A percentile compares a stretch with the other conserved stretches of the same genome.
These are phyloP conservation scores for Teratosphaeria gauchensis DNA, from an alignment of 2,329 filamentous ascomycete species.

Conservation along the genomic window DNA sequence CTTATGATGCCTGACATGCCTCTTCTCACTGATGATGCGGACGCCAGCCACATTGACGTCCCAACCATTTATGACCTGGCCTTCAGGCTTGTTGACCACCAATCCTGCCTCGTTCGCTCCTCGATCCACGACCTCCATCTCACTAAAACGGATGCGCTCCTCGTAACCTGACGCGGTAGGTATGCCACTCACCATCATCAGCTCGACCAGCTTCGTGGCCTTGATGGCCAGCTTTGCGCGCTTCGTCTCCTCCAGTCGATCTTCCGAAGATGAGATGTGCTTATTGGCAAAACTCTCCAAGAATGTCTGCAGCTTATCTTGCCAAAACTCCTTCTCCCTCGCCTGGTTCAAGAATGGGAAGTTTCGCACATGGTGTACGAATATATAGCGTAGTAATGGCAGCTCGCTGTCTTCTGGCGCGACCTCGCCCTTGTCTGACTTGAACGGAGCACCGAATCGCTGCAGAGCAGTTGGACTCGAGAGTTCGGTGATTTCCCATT, in stretches of 20 bases:
- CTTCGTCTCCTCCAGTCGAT: slow-evolving; percentile 92
- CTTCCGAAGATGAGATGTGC: slow-evolving; percentile 92
- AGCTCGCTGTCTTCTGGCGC: slow-evolving; percentile 88
- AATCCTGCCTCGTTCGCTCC: slow-evolving; percentile 87
- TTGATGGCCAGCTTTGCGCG: slow-evolving; percentile 84
- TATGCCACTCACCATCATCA: slow-evolving; percentile 99
- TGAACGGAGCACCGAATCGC: slow-evolving; percentile 91
- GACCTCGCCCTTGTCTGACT: slow-evolving; percentile 83
- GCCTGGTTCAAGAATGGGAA: slow-evolving; percentile 97
- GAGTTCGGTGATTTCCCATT: slow-evolving; percentile 82
- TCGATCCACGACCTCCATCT: slow-evolving; percentile 92
- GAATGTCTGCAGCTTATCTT: slow-evolving; percentile 94
- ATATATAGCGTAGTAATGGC: slow-evolving; percentile 89
- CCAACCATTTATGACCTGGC: slow-evolving; percentile 90
- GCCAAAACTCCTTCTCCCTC: slow-evolving; percentile 98
- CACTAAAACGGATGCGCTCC: slow-evolving; percentile 90
- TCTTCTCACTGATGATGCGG: slow-evolving; percentile 67
- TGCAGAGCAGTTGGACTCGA: slow-evolving; percentile 90
- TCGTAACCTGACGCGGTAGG: slow-evolving; percentile 95
- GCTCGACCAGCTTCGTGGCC: slow-evolving; percentile 87
- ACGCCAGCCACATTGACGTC: slow-evolving; percentile 93
- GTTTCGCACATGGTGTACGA: slow-evolving; percentile 94
- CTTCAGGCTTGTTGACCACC: slow-evolving; percentile 77
- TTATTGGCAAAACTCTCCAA: slow-evolving; percentile 95
- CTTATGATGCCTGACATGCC: slow-evolving; percentile 80